Evolutionary conservation across 2,329 filamentous ascomycete species (phyloP).

Genomic region (Truncatella angustata): DNA sequence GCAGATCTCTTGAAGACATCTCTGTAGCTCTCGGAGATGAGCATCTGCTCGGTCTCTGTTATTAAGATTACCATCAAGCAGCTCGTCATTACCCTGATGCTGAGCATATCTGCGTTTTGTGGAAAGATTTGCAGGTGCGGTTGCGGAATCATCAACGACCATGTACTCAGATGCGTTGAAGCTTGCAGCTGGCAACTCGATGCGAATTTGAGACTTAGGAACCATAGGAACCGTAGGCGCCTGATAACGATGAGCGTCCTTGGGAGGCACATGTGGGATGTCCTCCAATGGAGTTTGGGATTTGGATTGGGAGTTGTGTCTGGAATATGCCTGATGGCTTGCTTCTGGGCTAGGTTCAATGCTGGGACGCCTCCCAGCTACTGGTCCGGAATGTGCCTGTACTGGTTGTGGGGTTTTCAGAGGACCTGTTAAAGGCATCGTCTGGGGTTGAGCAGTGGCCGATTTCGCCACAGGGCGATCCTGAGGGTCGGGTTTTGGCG

Average conservation of each 20-base stretch:
- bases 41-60: constrained; percentile 79
- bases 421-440: constrained; percentile 8
- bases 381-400: background rate
- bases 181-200: constrained; percentile 43
- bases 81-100: constrained; percentile 51
- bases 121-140: constrained; percentile 48
- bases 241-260: too few relatives aligned
- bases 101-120: constrained; percentile 54
- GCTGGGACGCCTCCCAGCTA: background rate
- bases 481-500: constrained; percentile 11
- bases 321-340: background rate
- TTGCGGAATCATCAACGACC: constrained; percentile 43
- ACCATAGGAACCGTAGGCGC: too few relatives aligned
- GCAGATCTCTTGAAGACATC: constrained; percentile 70
- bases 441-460: background rate
- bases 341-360: background rate
- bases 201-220: constrained; percentile 42
- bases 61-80: constrained; percentile 65
- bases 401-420: background rate
- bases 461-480: background rate
- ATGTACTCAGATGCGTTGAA: constrained; percentile 55
- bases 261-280: background rate
- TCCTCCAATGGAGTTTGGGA: background rate
- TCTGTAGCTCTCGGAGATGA: constrained; percentile 68
- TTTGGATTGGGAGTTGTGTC: background rate